phyloP scores from a whole-genome alignment of 495 filamentous ascomycete genomes.

The Penicillium roqueforti region DNA sequence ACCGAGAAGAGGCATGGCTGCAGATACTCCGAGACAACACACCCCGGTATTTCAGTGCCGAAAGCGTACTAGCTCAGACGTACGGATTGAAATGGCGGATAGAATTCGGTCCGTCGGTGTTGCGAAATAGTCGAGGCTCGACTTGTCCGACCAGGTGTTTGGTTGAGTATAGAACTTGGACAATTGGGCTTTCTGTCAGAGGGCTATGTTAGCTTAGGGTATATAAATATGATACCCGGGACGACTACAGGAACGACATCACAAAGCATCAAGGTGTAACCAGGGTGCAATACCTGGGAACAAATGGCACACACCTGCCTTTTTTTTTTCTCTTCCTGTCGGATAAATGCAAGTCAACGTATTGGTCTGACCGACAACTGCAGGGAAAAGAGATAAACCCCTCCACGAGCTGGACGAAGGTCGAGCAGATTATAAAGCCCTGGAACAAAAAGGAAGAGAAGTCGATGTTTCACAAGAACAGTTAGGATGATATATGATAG shows the following conservation, averaged over 20 bases:
- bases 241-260: background rate
- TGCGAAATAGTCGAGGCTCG: conserved; percentile 20
- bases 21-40: background rate
- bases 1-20: conserved; percentile 30
- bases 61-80: background rate
- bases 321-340: conserved; percentile 6
- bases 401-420: background rate
- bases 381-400: conserved; percentile 1
- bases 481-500: background rate
- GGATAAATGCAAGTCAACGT: conserved; percentile 13
- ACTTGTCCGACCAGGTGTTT: conserved; percentile 16
- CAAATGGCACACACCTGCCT: background rate
- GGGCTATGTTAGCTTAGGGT: background rate
- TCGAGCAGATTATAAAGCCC: conserved; percentile 15
- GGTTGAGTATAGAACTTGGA: conserved; percentile 14
- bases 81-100: background rate
- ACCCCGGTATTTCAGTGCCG: background rate
- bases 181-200: background rate
- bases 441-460: background rate
- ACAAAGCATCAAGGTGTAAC: background rate
- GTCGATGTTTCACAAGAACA: conserved; percentile 16
- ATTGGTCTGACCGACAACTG: conserved; percentile 19
- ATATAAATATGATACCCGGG: background rate
- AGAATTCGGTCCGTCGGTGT: conserved; percentile 7
- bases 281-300: background rate